Evolutionary conservation across 768 basidiomycete species (phyloP).

Genomic region (Phylloporus sp.): DNA sequence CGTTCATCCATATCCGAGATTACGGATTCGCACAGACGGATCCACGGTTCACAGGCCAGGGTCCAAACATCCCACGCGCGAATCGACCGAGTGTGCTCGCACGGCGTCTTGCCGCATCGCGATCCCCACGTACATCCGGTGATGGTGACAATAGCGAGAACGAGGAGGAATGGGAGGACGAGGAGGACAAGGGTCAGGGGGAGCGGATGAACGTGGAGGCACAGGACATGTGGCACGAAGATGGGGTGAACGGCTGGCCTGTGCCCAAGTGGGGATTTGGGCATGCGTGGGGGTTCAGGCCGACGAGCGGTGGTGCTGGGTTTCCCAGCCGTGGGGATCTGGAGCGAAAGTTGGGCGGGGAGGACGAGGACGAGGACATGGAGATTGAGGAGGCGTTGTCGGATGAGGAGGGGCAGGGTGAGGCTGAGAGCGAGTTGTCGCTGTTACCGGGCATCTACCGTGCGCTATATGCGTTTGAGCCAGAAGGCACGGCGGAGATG

Average conservation of each 20-base stretch:
- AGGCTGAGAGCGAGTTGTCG: slow-evolving; percentile 28
- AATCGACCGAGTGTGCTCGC: slow-evolving; percentile 33
- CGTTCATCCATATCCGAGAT: slow-evolving; percentile 46
- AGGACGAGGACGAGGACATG: slow-evolving; percentile 28
- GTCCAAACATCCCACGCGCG: slow-evolving; percentile 38
- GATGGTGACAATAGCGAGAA: slow-evolving; percentile 12
- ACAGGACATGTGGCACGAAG: slow-evolving; percentile 19
- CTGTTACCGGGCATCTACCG: slow-evolving; percentile 71
- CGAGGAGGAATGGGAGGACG: slow-evolving; percentile 5
- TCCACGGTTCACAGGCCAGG: slow-evolving; percentile 41
- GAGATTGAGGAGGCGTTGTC: slow-evolving; percentile 29
- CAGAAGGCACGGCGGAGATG: slow-evolving; percentile 84
- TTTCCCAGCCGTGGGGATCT: slow-evolving; percentile 43
- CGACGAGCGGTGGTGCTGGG: slow-evolving; percentile 10
- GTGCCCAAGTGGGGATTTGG: slow-evolving; percentile 42
- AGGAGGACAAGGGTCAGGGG: slow-evolving; percentile 8
- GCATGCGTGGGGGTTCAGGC: slow-evolving; percentile 36
- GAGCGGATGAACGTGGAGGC: not conserved
- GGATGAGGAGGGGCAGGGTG: slow-evolving; percentile 17
- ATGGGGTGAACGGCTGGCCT: slow-evolving; percentile 30
- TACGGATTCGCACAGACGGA: slow-evolving; percentile 43
- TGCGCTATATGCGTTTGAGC: slow-evolving; percentile 74
- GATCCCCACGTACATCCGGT: slow-evolving; percentile 6
- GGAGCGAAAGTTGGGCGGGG: slow-evolving; percentile 44
- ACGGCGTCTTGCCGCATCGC: slow-evolving; percentile 26